A percentile compares a stretch with the other conserved stretches of the same genome.
These are phyloP conservation scores for Diaporthe eres DNA, from an alignment of 2,329 filamentous ascomycete species.

Conservation along the genomic window DNA sequence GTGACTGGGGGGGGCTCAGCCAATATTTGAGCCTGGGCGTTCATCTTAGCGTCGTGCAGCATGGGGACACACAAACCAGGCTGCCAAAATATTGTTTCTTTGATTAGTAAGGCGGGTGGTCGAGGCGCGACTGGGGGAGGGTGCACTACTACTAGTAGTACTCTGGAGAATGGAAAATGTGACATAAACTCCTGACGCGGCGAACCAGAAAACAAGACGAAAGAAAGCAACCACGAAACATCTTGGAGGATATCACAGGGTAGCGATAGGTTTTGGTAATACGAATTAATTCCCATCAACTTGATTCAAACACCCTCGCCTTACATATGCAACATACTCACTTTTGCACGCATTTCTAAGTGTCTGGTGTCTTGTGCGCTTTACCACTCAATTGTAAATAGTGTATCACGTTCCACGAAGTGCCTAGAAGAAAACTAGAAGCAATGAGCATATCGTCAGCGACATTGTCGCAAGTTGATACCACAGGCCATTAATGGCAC, in stretches of 20 bases:
- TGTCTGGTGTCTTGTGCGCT: neutral
- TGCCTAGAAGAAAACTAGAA: no score
- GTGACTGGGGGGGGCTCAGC: neutral
- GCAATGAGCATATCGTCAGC: neutral
- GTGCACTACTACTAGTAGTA: neutral
- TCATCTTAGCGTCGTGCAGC: neutral
- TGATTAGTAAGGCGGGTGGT: no score
- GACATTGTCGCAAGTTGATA: neutral
- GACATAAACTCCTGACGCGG: neutral
- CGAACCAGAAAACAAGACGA: neutral
- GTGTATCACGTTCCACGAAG: no score
- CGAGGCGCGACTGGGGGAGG: no score
- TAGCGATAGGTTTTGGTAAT: neutral
- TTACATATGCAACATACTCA: no score
- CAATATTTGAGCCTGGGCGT: neutral
- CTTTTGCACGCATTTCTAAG: no score
- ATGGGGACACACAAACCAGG: neutral
- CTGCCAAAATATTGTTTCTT: neutral
- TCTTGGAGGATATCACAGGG: neutral
- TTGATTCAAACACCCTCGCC: neutral
- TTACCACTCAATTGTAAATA: neutral
- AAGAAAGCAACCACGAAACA: neutral
- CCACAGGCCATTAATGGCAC: constrained; percentile 9
- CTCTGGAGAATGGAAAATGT: neutral
- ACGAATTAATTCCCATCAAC: neutral